These are phyloP conservation scores for Blastobotrys peoriensis DNA, from an alignment of 805 yeast genomes.

Conservation along the genomic window DNA sequence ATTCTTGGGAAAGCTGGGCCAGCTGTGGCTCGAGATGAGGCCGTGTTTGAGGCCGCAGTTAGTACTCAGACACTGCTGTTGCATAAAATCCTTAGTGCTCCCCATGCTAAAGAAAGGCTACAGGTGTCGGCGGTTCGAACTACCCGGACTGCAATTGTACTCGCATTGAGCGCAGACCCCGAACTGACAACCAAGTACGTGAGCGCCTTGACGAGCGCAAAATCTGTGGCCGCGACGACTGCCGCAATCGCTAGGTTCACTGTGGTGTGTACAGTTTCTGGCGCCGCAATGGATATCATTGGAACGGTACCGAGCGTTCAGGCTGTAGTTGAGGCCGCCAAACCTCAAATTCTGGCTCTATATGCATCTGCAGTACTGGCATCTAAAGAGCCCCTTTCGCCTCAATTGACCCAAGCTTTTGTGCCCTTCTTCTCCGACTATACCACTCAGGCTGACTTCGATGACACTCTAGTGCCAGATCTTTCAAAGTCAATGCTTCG, in stretches of 20 bases:
- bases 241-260: slow-evolving; percentile 7
- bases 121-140: slow-evolving; percentile 20
- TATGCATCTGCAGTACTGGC: slow-evolving; percentile 29
- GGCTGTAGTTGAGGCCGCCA: slow-evolving; percentile 12
- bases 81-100: slow-evolving; percentile 32
- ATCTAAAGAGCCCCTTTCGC: slow-evolving; percentile 22
- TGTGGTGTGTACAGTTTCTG: slow-evolving; percentile 35
- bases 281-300: slow-evolving; percentile 22
- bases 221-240: slow-evolving; percentile 6
- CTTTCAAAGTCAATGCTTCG: slow-evolving; percentile 71
- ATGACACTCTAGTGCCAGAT: slow-evolving; percentile 44
- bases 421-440: slow-evolving; percentile 42
- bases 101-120: slow-evolving; percentile 24
- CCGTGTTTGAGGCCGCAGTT: slow-evolving; percentile 26
- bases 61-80: slow-evolving; percentile 36
- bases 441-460: slow-evolving; percentile 36
- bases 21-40: slow-evolving; percentile 21
- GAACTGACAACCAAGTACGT: slow-evolving; percentile 6
- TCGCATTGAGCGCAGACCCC: slow-evolving; percentile 14
- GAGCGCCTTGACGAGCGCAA: slow-evolving; percentile 1
- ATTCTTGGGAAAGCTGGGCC: slow-evolving; percentile 24
- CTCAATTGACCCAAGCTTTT: slow-evolving; percentile 26
- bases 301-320: slow-evolving; percentile 18
- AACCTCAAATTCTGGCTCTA: slow-evolving; percentile 16
- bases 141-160: slow-evolving; percentile 24